phyloP scores from a whole-genome alignment of 78 protist species.

The Monocercomonoides exilis region DNA sequence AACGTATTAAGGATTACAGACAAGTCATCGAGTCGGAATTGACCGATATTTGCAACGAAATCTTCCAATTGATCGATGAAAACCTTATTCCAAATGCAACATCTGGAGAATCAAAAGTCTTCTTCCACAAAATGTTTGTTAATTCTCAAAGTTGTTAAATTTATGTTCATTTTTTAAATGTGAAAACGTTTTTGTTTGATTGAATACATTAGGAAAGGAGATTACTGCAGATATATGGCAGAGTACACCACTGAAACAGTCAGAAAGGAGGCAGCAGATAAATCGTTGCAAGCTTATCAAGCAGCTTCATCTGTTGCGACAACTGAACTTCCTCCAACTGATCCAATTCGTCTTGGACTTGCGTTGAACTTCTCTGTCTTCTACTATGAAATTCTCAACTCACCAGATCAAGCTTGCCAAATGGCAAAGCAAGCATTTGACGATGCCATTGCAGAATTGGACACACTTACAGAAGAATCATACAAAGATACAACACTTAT shows the following conservation, averaged over 20 bases:
- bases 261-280: constrained; percentile 1
- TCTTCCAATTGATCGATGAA: background rate
- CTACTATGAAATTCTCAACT: constrained; percentile 88
- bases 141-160: background rate
- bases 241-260: constrained; percentile 21
- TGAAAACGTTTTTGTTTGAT: background rate
- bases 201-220: constrained; percentile 24
- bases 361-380: constrained; percentile 97
- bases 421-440: constrained; percentile 68
- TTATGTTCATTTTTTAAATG: background rate
- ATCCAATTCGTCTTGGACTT: constrained; percentile 95
- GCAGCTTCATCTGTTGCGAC: constrained; percentile 52
- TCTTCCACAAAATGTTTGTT: constrained; percentile 42
- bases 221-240: constrained; percentile 58
- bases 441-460: constrained; percentile 66
- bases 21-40: constrained; percentile 36
- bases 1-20: constrained; percentile 21
- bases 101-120: constrained; percentile 39
- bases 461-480: constrained; percentile 83
- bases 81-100: constrained; percentile 13
- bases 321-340: constrained; percentile 75
- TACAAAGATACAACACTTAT: constrained; percentile 93
- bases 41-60: constrained; percentile 33
- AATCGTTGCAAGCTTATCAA: constrained; percentile 22
- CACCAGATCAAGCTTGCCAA: constrained; percentile 76